Conservation (phyloP, 2,329 filamentous ascomycete species). For the Sclerotinia trifoliorum region DNA sequence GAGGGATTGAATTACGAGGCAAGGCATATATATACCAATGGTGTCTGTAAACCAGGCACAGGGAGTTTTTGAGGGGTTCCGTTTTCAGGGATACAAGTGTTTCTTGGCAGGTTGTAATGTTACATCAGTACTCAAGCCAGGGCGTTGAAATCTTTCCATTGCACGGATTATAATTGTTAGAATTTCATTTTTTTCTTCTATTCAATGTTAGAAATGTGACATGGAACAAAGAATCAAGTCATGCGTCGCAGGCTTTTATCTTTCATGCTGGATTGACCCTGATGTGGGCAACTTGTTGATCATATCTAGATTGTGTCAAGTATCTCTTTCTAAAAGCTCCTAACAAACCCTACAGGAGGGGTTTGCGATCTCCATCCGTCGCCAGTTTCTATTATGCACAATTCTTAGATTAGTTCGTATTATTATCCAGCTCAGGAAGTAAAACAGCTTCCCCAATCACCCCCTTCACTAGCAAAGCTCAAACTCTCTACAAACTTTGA, state of each 20-base stretch:
- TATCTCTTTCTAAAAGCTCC: background rate
- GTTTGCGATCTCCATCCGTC: background rate
- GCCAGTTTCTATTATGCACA: background rate
- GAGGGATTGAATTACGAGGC: slow-evolving; percentile 21
- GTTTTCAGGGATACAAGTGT: slow-evolving; percentile 25
- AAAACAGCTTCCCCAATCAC: slow-evolving; percentile 70
- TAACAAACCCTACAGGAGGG: background rate
- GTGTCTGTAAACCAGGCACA: slow-evolving; percentile 14
- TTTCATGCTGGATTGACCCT: background rate
- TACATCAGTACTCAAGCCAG: slow-evolving; percentile 11
- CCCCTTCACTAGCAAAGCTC: slow-evolving; percentile 69
- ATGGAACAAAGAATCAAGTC: background rate
- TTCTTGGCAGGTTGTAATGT: slow-evolving; percentile 7
- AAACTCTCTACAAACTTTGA: slow-evolving; percentile 71
- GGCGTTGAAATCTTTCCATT: slow-evolving; percentile 18
- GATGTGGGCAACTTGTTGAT: background rate
- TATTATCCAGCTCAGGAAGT: slow-evolving; percentile 22
- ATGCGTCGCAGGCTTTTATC: background rate
- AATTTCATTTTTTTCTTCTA: background rate
- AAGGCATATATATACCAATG: slow-evolving; percentile 29
- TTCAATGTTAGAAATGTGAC: slow-evolving; percentile 10
- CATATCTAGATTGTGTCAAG: background rate
- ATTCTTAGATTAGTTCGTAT: background rate
- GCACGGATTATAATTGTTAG: background rate
- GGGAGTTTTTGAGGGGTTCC: slow-evolving; percentile 19